Base-by-base conservation (phyloP, 768 basidiomycete species). In the Scleroderma citrinum region DNA sequence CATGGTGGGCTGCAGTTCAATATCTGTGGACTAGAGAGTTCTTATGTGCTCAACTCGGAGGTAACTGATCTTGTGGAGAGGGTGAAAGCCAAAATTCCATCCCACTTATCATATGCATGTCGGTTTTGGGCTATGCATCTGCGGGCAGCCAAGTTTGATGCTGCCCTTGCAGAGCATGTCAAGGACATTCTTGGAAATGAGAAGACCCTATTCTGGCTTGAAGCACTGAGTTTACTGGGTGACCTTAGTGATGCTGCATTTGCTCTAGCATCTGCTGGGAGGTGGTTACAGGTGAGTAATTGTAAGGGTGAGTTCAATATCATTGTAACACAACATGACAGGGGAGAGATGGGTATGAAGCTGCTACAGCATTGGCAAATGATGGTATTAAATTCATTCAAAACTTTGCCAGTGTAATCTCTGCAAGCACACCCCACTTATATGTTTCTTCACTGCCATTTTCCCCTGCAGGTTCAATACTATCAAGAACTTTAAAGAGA, bases 1-100 rank as follows among this genome's bases (percentile, higher is more conserved):
- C 50, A 62, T 8, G 26, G 48, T 24, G 46, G 51, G 7, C 60
- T 71, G 10, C 47, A 49, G 40, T 71, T 72, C 55, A 69, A 71
- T 46, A 69, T 72, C 31, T n/a, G n/a, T n/a, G n/a, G n/a, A n/a
- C n/a, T n/a, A n/a, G n/a, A n/a, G n/a, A n/a, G n/a, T n/a, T n/a
- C 69, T 2, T 60, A 63, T 45, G 19, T 60, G 7, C 52, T 24
- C 7, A 68, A 72, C 48, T 24, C 37, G 10, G 57, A 69, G 17
- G 47, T 68, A 14, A 11, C 14, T 1, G 49, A 13, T 29, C 23
- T 34, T 13, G 13, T 2, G 34, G 49, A 19, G 36, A 41, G 46
- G 14, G 3, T 52, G 6, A 5, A 39, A 16, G 36, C 16, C 16
- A 35, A 17, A 26, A 52, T 52, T 6, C 16, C 54, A 13, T 29